Evolutionary conservation across 2,329 filamentous ascomycete genomes (phyloP).

Genomic region (Trichoderma lentiforme): DNA sequence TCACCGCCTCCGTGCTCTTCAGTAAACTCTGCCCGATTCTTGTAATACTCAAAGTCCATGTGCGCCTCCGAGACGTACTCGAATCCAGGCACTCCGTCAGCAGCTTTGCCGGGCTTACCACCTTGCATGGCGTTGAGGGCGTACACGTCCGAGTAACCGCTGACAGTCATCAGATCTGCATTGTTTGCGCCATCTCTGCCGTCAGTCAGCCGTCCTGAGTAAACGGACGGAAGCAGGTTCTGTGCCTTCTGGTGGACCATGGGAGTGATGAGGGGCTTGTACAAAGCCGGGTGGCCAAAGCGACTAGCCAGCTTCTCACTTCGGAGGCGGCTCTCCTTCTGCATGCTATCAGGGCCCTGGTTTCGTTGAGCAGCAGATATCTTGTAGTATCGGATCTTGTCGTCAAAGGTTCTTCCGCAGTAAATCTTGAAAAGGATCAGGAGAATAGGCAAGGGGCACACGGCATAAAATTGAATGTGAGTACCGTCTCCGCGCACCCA

Average conservation of each 20-base stretch:
- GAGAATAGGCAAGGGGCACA: slow-evolving; percentile 73
- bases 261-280: slow-evolving; percentile 83
- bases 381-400: slow-evolving; percentile 76
- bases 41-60: slow-evolving; percentile 89
- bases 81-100: slow-evolving; percentile 62
- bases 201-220: slow-evolving; percentile 73
- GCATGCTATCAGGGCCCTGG: slow-evolving; percentile 43
- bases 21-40: slow-evolving; percentile 82
- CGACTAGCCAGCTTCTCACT: slow-evolving; percentile 69
- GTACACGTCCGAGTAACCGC: slow-evolving; percentile 79
- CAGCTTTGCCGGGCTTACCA: slow-evolving; percentile 47
- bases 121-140: slow-evolving; percentile 73
- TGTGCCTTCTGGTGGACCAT: slow-evolving; percentile 94
- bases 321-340: slow-evolving; percentile 53
- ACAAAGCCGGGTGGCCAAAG: slow-evolving; percentile 89
- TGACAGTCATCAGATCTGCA: slow-evolving; percentile 55
- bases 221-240: slow-evolving; percentile 80
- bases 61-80: slow-evolving; percentile 84
- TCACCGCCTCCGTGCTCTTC: slow-evolving; percentile 80
- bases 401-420: slow-evolving; percentile 72
- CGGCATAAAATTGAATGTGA: slow-evolving; percentile 60
- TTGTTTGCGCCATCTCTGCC: slow-evolving; percentile 57
- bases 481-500: slow-evolving; percentile 64
- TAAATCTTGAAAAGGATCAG: slow-evolving; percentile 84
- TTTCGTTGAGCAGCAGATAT: slow-evolving; percentile 53